Conservation (phyloP, 2,329 filamentous ascomycete species). For the Raffaelea albimanens region DNA sequence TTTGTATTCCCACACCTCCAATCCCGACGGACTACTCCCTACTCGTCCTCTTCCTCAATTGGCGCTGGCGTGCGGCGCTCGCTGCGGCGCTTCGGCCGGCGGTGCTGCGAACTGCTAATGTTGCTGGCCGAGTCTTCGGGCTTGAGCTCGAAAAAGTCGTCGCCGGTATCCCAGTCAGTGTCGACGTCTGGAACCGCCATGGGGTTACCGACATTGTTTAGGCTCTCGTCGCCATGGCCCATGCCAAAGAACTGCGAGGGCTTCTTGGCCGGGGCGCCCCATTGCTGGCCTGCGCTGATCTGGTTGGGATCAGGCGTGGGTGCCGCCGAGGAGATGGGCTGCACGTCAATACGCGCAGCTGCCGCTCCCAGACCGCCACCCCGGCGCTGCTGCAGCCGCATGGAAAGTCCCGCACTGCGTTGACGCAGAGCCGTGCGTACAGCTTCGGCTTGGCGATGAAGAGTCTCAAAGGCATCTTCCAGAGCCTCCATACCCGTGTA, state of each 20-base stretch:
- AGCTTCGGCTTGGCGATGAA: slow-evolving; percentile 77
- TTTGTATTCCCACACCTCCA: not conserved
- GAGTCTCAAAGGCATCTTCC: slow-evolving; percentile 84
- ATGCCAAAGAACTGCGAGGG: too few relatives aligned
- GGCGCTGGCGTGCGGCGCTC: slow-evolving; percentile 63
- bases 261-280: too few relatives aligned
- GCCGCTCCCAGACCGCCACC: slow-evolving; percentile 18
- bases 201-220: not conserved
- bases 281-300: too few relatives aligned
- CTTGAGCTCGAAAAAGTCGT: slow-evolving; percentile 51
- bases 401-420: slow-evolving; percentile 67
- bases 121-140: slow-evolving; percentile 77
- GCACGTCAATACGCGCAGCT: slow-evolving; percentile 39
- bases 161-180: slow-evolving; percentile 49
- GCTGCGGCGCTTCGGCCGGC: slow-evolving; percentile 56
- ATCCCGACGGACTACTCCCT: not conserved
- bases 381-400: slow-evolving; percentile 50
- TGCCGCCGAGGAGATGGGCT: too few relatives aligned
- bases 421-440: slow-evolving; percentile 73
- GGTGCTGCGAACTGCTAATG: slow-evolving; percentile 60
- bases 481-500: slow-evolving; percentile 89
- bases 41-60: slow-evolving; percentile 58
- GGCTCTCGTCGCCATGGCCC: too few relatives aligned
- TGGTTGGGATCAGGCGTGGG: too few relatives aligned
- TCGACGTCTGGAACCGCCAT: slow-evolving; percentile 33